A percentile compares a stretch with the other conserved stretches of the same genome.
phyloP scores from a whole-genome alignment of 257 asterid genomes.

The Mentha longifolia region DNA sequence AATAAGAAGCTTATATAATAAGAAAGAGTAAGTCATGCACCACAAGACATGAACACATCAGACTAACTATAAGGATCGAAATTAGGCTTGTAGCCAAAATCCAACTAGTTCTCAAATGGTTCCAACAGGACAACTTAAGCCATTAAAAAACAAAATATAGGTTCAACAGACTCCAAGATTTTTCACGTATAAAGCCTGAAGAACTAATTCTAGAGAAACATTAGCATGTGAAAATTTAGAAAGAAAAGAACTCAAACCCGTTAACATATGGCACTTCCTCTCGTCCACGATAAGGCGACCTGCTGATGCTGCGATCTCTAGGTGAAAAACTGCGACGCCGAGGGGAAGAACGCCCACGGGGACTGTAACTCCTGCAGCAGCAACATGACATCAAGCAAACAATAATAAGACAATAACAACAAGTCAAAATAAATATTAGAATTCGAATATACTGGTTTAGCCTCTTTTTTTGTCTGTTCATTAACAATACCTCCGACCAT shows the following conservation, averaged over 20 bases:
- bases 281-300: slow-evolving; percentile 82
- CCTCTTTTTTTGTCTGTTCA: background rate
- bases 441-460: background rate
- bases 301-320: slow-evolving; percentile 75
- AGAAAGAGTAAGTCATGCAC: background rate
- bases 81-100: background rate
- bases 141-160: background rate
- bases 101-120: background rate
- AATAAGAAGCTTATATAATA: background rate
- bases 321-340: slow-evolving; percentile 83
- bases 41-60: background rate
- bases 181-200: background rate
- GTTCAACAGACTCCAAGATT: slow-evolving; percentile 3
- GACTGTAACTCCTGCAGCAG: slow-evolving; percentile 81
- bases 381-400: slow-evolving; percentile 19
- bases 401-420: slow-evolving; percentile 4
- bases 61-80: slow-evolving; percentile 19
- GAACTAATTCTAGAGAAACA: background rate
- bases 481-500: slow-evolving; percentile 71
- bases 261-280: slow-evolving; percentile 75
- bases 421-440: background rate
- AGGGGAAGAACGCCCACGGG: slow-evolving; percentile 80
- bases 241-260: slow-evolving; percentile 52
- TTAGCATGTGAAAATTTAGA: background rate
- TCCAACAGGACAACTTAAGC: background rate